Evolutionary conservation across 768 basidiomycete genomes (phyloP), one percentile per base, ranked within the genome.

Genomic region (Lactarius vividus): DNA sequence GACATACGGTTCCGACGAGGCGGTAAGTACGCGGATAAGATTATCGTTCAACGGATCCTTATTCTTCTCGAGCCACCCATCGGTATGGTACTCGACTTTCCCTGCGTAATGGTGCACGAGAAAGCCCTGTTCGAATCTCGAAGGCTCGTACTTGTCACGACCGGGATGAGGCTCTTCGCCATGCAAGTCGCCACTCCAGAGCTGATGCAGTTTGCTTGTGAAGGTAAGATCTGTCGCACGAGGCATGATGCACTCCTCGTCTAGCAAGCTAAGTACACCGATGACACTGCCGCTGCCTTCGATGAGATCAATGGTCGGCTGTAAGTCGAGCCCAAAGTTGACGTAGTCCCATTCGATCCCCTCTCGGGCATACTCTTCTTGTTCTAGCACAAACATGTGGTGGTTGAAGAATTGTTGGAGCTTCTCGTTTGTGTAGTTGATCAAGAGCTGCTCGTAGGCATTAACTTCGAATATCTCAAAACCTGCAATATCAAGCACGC

Each of bases 191-290:
- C 76, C 77, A 31, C 77, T 80, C 95, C 95, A 98, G 65, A 93
- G 79, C 15, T 83, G 80, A 71, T 94, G 84, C 2, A 98, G 84
- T 76, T 98, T 98, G 77, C 93, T 86, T 37, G 94, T 94, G 79
- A 99, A 98, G 0, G 96, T 98, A 52, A 86, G 78, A 75, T 99
- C 96, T 15, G 91, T 93, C 4, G 96, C 96, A 74, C 94, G 94
- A n/a, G 96, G 97, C 96, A 98, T 99, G 76, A 99, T 98, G 74
- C 96, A 98, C 69, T 98, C 96, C 74, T 98, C 97, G 75, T 99
- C 97, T 40, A 99, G 79, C 72, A 91, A 89, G 68, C 94, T 92
- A 54, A 99, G 83, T 66, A 98, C 89, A 61, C 97, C 97, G 68
- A 98, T 94, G 0, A 80, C 79, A 23, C 78, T 80, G 16, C 84